Evolutionary conservation across 768 basidiomycete species (phyloP), one percentile per base, ranked within the genome.

Genomic region (Boletus vinaceobasis): DNA sequence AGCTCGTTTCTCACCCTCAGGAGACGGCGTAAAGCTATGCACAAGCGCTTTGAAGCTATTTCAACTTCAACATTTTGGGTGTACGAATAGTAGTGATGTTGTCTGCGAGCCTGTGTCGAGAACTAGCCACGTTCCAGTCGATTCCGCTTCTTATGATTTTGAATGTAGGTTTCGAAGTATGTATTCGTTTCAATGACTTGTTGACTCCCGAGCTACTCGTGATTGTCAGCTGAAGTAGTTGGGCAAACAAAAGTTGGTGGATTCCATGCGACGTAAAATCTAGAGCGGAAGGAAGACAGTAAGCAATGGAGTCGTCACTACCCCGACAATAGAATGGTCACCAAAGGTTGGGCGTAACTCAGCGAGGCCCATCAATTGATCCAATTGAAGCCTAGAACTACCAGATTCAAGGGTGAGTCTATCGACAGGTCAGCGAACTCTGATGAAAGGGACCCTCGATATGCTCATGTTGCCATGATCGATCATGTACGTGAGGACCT

Each of bases 1-100:
- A 81, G 60, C 60, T 81, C 19, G 69, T 81, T 9, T 74, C 56
- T 1, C 73, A 65, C 50, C 78, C 77, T 17, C 72, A 72, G 53
- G 74, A 78, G 37, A 73, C 72, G 7, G 56, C 39, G 48, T 70
- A 48, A 56, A 56, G 23, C 6, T 11, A 6, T 37, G 19, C 23
- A 31, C 23, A 14, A 46, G 7, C 8, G 29, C 7, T 35, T 37
- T 11, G 14, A 29, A 46, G 33, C 29, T 15, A 17, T 38, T 7
- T 33, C 14, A n/a, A 38, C 35, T 26, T 44, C 23, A 19, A 29
- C 7, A 35, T 3, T 26, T 27, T 36, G 47, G 5, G 52, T 69
- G 57, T 66, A 68, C 5, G 61, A 66, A 43, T 61, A 60, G 48
- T 29, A 15, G 21, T 11, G 47, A 33, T 43, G 48, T 3, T n/a